Evolutionary conservation across 306 rosid species (phyloP), one percentile per base, ranked within the genome.

Genomic region (Begonia fuchsioides): DNA sequence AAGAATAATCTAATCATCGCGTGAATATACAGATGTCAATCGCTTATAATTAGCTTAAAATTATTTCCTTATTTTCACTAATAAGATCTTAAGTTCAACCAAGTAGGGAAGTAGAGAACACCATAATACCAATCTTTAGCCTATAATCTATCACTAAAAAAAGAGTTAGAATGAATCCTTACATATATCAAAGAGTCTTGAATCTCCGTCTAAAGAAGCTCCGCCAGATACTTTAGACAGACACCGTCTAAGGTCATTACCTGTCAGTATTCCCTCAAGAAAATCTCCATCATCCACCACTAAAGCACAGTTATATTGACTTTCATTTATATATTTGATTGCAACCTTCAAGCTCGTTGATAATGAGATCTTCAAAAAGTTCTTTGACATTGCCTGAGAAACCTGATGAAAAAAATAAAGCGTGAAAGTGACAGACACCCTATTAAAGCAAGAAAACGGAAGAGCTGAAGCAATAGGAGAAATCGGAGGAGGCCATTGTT

Each of bases 221-320:
- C 79, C 93, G 5, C 67, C 54, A 49, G 87, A 59, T 49, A 49
- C 75, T 65, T 65, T 74, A 46, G 90, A 74, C 52, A 68, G 74
- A 68, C 51, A 77, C 59, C 87, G 78, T 67, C 71, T 79, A 53
- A 90, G 63, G 73, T 82, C 95, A 60, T 96, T 93, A 64, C 65
- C 59, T 50, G 98, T 85, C 53, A 90, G 52, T 65, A 90, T 85
- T 67, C 98, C 98, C 58, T 82, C 94, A 3, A 90, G 80, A 78
- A 79, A 75, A 69, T 68, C 87, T 40, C 77, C 81, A 39, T 69
- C 84, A 18, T 79, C 85, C 52, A 82, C 85, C 54, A 85, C 95
- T 49, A 81, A 61, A 38, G 66, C 71, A 69, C 87, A 85, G 46
- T 69, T 90, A 75, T 72, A 83, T 55, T 82, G 92, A 60, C 57